These are phyloP conservation scores for Apodospora peruviana DNA, from an alignment of 495 filamentous ascomycete species.

Conservation along the genomic window DNA sequence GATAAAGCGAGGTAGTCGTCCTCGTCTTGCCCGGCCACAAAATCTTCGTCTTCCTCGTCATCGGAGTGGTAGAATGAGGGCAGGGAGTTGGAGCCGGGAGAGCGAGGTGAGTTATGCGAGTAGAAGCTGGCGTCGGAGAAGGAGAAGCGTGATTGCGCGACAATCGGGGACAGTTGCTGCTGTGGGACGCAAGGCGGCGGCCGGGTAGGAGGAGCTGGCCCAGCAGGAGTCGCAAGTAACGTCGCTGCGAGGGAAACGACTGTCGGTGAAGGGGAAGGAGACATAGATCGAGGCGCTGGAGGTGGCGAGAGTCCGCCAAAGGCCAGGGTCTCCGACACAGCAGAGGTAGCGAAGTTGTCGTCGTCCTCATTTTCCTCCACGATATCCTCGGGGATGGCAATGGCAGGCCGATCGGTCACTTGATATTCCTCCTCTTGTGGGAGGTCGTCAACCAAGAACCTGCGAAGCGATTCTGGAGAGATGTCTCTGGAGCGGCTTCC, in stretches of 20 bases:
- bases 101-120: conserved; percentile 7
- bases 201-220: conserved; percentile 9
- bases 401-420: conserved; percentile 14
- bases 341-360: conserved; percentile 48
- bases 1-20: conserved; percentile 3
- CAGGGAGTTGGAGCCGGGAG: conserved; percentile 20
- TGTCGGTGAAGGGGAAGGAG: conserved; percentile 17
- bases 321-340: conserved; percentile 34
- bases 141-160: conserved; percentile 6
- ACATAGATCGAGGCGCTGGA: conserved; percentile 32
- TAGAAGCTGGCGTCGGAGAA: conserved; percentile 10
- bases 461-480: conserved; percentile 42
- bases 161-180: too few species aligned
- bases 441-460: conserved; percentile 35
- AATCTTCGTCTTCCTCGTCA: conserved; percentile 28
- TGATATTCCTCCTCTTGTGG: conserved; percentile 13
- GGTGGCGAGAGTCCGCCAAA: conserved; percentile 46
- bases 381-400: conserved; percentile 47
- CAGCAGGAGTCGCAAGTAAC: conserved; percentile 5
- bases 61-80: conserved; percentile 40
- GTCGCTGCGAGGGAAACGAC: background rate
- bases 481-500: conserved; percentile 40
- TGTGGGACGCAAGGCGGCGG: background rate
- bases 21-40: conserved; percentile 6
- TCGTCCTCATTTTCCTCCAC: conserved; percentile 49